Evolutionary conservation across 805 yeast genomes (phyloP).

Genomic region (Suhomyces sp.): DNA sequence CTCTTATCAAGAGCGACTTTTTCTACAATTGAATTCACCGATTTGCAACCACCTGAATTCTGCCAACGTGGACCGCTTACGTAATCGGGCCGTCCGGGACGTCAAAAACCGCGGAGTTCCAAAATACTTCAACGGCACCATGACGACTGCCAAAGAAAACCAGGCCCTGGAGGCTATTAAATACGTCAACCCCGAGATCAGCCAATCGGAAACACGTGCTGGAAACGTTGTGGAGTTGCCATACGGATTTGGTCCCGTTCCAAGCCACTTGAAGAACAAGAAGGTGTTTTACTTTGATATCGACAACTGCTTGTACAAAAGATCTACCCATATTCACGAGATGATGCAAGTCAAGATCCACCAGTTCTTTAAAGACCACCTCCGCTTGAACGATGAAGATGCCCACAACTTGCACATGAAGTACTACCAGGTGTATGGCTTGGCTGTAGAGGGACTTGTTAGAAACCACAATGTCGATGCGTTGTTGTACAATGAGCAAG

Average conservation of each 20-base stretch:
- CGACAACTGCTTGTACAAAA: constrained; percentile 83
- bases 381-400: constrained; percentile 63
- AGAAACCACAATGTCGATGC: constrained; percentile 75
- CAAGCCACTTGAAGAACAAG: constrained; percentile 21
- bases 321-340: constrained; percentile 75
- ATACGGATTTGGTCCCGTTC: constrained; percentile 35
- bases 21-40: constrained; percentile 16
- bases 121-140: background rate
- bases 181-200: constrained; percentile 27
- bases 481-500: constrained; percentile 79
- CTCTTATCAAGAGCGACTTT: constrained; percentile 19
- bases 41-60: background rate
- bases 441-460: constrained; percentile 88
- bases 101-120: background rate
- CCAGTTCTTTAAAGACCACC: constrained; percentile 65
- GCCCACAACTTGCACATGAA: constrained; percentile 69
- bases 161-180: constrained; percentile 6
- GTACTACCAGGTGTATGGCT: constrained; percentile 84
- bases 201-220: constrained; percentile 2
- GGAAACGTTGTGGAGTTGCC: constrained; percentile 23
- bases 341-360: constrained; percentile 86
- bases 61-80: background rate
- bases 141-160: background rate
- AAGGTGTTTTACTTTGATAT: constrained; percentile 79
- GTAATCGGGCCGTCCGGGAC: background rate